A percentile compares a stretch with the other conserved stretches of the same genome.
phyloP scores from a whole-genome alignment of 768 basidiomycete species.

The Pisolithus sp. region DNA sequence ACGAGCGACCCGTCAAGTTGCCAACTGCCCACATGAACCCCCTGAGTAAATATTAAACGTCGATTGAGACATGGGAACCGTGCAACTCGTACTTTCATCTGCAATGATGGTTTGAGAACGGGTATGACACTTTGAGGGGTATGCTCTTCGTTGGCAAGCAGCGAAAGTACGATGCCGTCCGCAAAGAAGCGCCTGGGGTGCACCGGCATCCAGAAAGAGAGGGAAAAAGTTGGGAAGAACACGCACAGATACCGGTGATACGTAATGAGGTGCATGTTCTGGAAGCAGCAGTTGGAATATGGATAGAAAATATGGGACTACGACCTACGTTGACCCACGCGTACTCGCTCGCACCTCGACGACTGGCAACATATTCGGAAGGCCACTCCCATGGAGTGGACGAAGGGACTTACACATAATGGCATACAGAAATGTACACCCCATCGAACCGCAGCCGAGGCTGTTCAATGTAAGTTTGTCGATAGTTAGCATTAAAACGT shows the following conservation, averaged over 20 bases:
- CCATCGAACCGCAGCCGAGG: conserved; percentile 83
- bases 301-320: background rate
- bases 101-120: conserved; percentile 65
- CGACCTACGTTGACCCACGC: conserved; percentile 77
- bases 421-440: conserved; percentile 87
- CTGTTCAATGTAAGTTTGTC: conserved; percentile 76
- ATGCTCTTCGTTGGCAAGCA: conserved; percentile 75
- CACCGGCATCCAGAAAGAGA: background rate
- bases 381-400: conserved; percentile 1
- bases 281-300: conserved; percentile 6
- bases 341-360: conserved; percentile 74
- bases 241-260: conserved; percentile 87
- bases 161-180: conserved; percentile 78
- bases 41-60: conserved; percentile 35
- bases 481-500: conserved; percentile 56
- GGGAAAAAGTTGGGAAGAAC: background rate
- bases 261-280: conserved; percentile 83
- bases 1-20: conserved; percentile 55
- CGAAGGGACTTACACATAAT: conserved; percentile 62
- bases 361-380: conserved; percentile 7
- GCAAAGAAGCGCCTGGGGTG: conserved; percentile 73
- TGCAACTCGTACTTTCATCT: conserved; percentile 55
- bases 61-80: background rate
- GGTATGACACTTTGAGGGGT: conserved; percentile 69
- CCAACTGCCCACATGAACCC: conserved; percentile 70